Evolutionary conservation across 169 alveolate species (phyloP).

Genomic region (Eimeria brunetti): DNA sequence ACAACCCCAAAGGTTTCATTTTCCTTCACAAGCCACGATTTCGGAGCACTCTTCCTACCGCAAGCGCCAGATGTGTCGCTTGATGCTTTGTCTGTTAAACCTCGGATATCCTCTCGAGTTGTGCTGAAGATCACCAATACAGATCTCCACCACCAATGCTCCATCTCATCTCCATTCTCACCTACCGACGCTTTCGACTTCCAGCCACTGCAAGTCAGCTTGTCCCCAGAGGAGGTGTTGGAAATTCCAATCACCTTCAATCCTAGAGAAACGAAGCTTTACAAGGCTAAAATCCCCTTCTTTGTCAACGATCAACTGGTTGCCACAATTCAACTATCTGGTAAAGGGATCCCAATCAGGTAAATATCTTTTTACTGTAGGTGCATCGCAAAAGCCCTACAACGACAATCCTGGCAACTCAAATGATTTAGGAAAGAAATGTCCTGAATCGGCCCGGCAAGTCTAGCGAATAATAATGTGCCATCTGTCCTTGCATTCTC

Average conservation of each 20-base stretch:
- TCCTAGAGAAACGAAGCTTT: conserved; percentile 92
- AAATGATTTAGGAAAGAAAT: background rate
- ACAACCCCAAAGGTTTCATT: conserved; percentile 94
- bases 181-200: conserved; percentile 86
- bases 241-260: conserved; percentile 92
- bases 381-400: background rate
- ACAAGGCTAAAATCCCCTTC: conserved; percentile 91
- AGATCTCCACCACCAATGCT: conserved; percentile 90
- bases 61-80: conserved; percentile 34
- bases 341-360: conserved; percentile 55
- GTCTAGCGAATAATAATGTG: background rate
- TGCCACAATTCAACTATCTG: conserved; percentile 40
- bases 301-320: conserved; percentile 87
- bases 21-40: conserved; percentile 91
- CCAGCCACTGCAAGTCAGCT: conserved; percentile 83
- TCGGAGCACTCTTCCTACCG: conserved; percentile 95
- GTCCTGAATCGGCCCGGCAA: background rate
- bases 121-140: conserved; percentile 91
- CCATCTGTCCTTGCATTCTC: background rate
- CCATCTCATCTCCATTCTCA: conserved; percentile 90
- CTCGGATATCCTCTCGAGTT: conserved; percentile 36
- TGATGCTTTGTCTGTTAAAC: conserved; percentile 33
- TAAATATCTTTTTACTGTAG: background rate
- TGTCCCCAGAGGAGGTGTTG: conserved; percentile 88
- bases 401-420: background rate